A percentile compares a stretch with the other conserved stretches of the same genome.
Conservation (phyloP, 208 protist species). For the Leishmania turanica region DNA sequence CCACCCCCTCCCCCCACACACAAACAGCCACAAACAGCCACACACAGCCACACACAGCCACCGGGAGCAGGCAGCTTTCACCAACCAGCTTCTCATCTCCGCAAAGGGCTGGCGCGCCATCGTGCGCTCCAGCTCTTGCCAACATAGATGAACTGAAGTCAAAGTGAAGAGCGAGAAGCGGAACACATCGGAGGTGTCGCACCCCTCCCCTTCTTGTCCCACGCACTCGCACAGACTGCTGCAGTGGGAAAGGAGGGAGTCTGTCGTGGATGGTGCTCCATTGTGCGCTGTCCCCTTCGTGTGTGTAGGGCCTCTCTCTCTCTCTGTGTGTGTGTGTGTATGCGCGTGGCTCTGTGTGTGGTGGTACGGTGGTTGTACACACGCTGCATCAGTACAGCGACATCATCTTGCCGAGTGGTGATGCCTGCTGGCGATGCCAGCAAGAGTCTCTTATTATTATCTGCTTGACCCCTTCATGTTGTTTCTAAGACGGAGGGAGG, state of each 20-base stretch:
- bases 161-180: constrained; percentile 40
- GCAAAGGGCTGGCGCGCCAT: background rate
- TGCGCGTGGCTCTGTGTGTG: background rate
- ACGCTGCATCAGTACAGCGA: constrained; percentile 40
- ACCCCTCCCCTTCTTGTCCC: background rate
- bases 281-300: background rate
- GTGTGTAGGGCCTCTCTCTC: background rate
- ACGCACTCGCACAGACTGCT: background rate
- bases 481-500: background rate
- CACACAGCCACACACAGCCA: background rate
- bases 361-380: background rate
- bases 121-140: background rate
- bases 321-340: background rate
- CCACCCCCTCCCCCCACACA: background rate
- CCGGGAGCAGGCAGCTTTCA: constrained; percentile 19
- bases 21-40: background rate
- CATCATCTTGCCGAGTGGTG: constrained; percentile 9
- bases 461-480: background rate
- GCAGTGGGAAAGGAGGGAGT: background rate
- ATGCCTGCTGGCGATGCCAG: constrained; percentile 32
- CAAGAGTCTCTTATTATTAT: background rate
- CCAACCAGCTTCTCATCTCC: constrained; percentile 39
- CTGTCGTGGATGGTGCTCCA: background rate
- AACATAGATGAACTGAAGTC: constrained; percentile 30
- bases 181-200: background rate